Evolutionary conservation across 371 early-diverging fungal species (phyloP).

Genomic region (Capillidium heterosporum): DNA sequence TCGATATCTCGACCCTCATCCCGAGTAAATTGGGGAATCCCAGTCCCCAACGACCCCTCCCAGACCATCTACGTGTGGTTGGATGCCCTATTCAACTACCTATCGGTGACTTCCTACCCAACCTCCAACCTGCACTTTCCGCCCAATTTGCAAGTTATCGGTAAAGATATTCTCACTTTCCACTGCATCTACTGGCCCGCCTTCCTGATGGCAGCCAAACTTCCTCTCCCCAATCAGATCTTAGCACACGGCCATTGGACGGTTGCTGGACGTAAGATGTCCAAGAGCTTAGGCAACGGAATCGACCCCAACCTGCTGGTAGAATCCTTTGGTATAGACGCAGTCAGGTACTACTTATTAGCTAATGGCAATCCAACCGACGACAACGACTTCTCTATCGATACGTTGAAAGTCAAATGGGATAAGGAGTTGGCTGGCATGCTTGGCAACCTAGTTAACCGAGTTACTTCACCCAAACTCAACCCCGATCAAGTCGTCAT

Average conservation of each 20-base stretch:
- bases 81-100: conserved; percentile 86
- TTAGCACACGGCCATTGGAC: conserved; percentile 92
- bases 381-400: conserved; percentile 56
- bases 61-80: conserved; percentile 96
- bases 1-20: conserved; percentile 70
- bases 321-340: conserved; percentile 56
- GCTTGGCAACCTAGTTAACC: conserved; percentile 67
- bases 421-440: conserved; percentile 65
- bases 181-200: conserved; percentile 95
- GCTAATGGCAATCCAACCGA: conserved; percentile 66
- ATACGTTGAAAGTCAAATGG: conserved; percentile 41
- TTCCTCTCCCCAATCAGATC: conserved; percentile 60
- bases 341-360: conserved; percentile 78
- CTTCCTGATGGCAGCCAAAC: conserved; percentile 68
- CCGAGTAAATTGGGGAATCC: conserved; percentile 80
- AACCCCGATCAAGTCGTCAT: conserved; percentile 19
- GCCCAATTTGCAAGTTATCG: conserved; percentile 11
- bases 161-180: conserved; percentile 91
- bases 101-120: conserved; percentile 74
- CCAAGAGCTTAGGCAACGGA: conserved; percentile 81
- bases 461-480: conserved; percentile 33
- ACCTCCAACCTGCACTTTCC: conserved; percentile 17
- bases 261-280: conserved; percentile 74
- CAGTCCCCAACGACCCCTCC: conserved; percentile 69
- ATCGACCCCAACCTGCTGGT: conserved; percentile 63